Evolutionary conservation across 345 rosid species (phyloP), one percentile per base, ranked within the genome.

Genomic region (Brassica cretica): DNA sequence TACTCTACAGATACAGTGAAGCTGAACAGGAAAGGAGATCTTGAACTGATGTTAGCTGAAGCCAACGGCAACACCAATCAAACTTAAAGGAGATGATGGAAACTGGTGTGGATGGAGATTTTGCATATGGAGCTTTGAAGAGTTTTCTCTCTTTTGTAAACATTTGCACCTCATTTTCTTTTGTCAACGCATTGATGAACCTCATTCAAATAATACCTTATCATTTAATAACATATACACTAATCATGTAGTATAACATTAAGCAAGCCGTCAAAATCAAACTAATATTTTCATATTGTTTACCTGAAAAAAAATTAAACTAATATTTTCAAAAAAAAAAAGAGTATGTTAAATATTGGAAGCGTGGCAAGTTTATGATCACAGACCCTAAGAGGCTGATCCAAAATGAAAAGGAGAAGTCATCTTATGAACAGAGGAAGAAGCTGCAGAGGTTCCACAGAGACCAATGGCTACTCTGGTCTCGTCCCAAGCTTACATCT

Each of bases 1-100:
- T 83, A 62, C 14, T 5, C 53, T 83, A 80, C 90, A 94, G 98
- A 92, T 74, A 94, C 97, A 29, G 77, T 92, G 83, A 89, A 87
- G 81, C 83, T 92, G 66, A 76, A 89, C 66, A 83, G 86, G 79
- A 88, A 86, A 68, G 93, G 97, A 56, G 93, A 92, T 35, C 85
- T 94, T 39, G 86, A 88, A 76, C 19, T 84, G 12, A 77, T 94
- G 90, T 78, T 94, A 71, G 80, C 86, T n/a, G 87, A 86, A 80
- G 90, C 93, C 78, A 86, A 82, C 29, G 85, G 70, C 68, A 49
- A 78, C 11, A 35, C 84, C 15, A 6, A 30, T 41, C 71, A 69
- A 51, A 41, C 67, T 32, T 80, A 35, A 35, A 74, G 16, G 68
- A 58, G 41, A 21, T 37, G 15, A 25, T 53, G 58, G 46, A 46